These are phyloP conservation scores for Cinnamomum chago DNA, from an alignment of 164 flowering plant species.

Conservation along the genomic window DNA sequence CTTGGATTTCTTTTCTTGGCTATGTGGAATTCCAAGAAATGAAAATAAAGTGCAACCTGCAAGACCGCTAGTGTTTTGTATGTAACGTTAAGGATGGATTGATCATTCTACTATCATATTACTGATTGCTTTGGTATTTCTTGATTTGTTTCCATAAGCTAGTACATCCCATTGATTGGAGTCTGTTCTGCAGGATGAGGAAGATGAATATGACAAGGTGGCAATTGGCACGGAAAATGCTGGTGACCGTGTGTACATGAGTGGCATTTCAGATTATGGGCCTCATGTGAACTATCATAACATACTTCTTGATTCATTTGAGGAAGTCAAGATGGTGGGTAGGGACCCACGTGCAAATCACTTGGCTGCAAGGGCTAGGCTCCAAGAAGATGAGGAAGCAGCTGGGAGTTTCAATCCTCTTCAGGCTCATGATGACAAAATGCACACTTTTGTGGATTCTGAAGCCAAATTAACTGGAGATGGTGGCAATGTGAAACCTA, in stretches of 20 bases:
- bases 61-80: background rate
- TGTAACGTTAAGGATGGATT: too few species aligned
- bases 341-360: conserved; percentile 83
- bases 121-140: too few species aligned
- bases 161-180: too few species aligned
- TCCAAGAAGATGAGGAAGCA: conserved; percentile 62
- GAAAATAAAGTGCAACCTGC: background rate
- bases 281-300: conserved; percentile 25
- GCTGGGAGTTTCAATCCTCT: conserved; percentile 27
- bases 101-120: too few species aligned
- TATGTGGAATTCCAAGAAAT: background rate
- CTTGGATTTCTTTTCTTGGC: background rate
- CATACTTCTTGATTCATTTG: conserved; percentile 44
- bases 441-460: conserved; percentile 6
- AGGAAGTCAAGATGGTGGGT: conserved; percentile 18
- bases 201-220: conserved; percentile 80
- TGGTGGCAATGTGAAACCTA: conserved; percentile 47
- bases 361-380: conserved; percentile 63
- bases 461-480: conserved; percentile 22
- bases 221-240: conserved; percentile 65
- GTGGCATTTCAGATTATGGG: conserved; percentile 41
- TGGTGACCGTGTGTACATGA: conserved; percentile 63
- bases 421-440: conserved; percentile 23
- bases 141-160: too few species aligned
- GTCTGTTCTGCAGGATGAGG: conserved; percentile 68